These are phyloP conservation scores for Eragrostis curvula DNA, from an alignment of 176 grass and related monocot genomes.

Conservation along the genomic window DNA sequence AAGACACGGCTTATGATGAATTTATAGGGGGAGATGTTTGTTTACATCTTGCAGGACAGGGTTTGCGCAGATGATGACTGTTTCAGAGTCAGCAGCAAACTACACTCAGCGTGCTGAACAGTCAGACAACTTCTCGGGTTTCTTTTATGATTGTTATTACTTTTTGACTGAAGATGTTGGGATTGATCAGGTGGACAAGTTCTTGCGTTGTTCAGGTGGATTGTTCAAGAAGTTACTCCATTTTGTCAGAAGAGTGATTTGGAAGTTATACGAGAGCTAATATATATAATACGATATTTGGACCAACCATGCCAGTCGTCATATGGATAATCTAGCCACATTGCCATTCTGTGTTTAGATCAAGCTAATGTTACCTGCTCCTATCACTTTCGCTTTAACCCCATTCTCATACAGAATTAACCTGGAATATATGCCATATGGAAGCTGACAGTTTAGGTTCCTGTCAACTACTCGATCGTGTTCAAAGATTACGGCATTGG, in stretches of 20 bases:
- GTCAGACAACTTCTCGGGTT: not conserved
- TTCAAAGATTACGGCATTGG: no score
- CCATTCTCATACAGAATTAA: no score
- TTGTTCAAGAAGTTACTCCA: not conserved
- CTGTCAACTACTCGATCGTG: no score
- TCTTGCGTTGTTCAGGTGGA: not conserved
- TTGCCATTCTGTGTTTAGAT: not conserved
- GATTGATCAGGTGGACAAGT: not conserved
- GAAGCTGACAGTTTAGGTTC: no score
- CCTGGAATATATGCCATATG: no score
- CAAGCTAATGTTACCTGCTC: not conserved
- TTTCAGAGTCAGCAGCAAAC: not conserved
- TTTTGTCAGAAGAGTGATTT: not conserved
- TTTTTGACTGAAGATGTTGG: no score
- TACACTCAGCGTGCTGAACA: not conserved
- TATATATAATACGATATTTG: not conserved
- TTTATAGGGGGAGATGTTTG: not conserved
- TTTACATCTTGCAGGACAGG: not conserved
- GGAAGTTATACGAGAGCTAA: not conserved
- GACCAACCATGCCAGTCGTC: not conserved
- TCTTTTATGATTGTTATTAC: no score
- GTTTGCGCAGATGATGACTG: not conserved
- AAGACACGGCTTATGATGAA: not conserved
- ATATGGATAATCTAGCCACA: no score
- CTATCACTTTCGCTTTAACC: not conserved